These are phyloP conservation scores for Actinomortierella ambigua DNA, from an alignment of 371 early-diverging fungal species.

Conservation along the genomic window DNA sequence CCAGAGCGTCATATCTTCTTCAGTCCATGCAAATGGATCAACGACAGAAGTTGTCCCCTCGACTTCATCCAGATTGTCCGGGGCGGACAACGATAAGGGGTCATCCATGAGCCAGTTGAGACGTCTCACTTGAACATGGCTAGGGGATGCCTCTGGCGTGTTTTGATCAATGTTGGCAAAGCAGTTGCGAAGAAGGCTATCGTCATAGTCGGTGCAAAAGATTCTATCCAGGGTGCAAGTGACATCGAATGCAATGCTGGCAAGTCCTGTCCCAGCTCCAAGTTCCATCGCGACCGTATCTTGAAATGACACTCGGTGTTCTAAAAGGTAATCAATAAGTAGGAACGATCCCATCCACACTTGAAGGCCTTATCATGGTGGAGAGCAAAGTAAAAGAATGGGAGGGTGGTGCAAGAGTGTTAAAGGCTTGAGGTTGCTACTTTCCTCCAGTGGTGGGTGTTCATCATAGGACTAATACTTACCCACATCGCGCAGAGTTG, in stretches of 20 bases:
- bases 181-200: constrained; percentile 16
- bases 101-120: constrained; percentile 27
- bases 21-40: constrained; percentile 19
- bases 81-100: constrained; percentile 14
- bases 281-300: constrained; percentile 18
- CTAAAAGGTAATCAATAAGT: constrained; percentile 23
- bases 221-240: constrained; percentile 3
- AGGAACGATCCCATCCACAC: constrained; percentile 43
- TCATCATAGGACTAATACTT: background rate
- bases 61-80: background rate
- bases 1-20: constrained; percentile 18
- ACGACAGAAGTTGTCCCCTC: no score
- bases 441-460: no score
- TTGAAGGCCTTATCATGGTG: constrained; percentile 14
- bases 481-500: constrained; percentile 27
- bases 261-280: constrained; percentile 37
- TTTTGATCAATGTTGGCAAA: constrained; percentile 15
- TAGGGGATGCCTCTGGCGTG: background rate
- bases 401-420: no score
- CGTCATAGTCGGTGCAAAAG: constrained; percentile 21
- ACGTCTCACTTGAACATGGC: constrained; percentile 2
- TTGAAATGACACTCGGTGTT: constrained; percentile 7
- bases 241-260: constrained; percentile 17
- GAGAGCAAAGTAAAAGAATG: no score
- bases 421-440: no score